Evolutionary conservation across 2,329 filamentous ascomycete genomes (phyloP).

Genomic region (Diaporthe sp.): DNA sequence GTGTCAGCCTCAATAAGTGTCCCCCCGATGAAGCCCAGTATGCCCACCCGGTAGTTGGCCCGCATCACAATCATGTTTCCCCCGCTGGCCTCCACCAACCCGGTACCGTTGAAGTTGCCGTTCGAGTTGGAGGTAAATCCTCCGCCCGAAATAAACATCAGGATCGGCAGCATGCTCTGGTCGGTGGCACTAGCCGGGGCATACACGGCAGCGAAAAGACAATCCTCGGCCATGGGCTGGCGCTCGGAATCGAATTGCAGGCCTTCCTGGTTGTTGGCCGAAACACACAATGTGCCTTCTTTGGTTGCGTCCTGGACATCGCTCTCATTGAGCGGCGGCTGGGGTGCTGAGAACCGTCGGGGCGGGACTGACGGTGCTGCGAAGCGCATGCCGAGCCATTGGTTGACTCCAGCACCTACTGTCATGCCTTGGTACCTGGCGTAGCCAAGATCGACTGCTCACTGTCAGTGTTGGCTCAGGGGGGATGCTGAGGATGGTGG

Average conservation of each 20-base stretch:
- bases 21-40: slow-evolving; percentile 35
- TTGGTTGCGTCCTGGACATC: slow-evolving; percentile 32
- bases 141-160: slow-evolving; percentile 34
- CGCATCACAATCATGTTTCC: slow-evolving; percentile 34
- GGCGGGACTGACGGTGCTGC: slow-evolving; percentile 33
- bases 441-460: slow-evolving; percentile 33
- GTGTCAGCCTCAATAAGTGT: slow-evolving; percentile 32
- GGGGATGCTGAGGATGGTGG: no score
- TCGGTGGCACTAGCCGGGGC: slow-evolving; percentile 34
- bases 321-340: slow-evolving; percentile 25
- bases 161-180: slow-evolving; percentile 32
- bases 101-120: slow-evolving; percentile 35
- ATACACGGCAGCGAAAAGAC: slow-evolving; percentile 35
- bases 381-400: slow-evolving; percentile 33
- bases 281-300: slow-evolving; percentile 30
- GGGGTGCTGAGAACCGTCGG: slow-evolving; percentile 25
- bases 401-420: slow-evolving; percentile 26
- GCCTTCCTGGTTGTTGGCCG: slow-evolving; percentile 36
- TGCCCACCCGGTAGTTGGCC: slow-evolving; percentile 36
- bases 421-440: slow-evolving; percentile 34
- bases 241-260: slow-evolving; percentile 33
- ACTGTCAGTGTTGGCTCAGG: neutral
- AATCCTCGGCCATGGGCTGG: slow-evolving; percentile 38
- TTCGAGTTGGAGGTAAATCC: slow-evolving; percentile 37
- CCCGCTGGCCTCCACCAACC: slow-evolving; percentile 34